Evolutionary conservation across 106 monocot genomes (phyloP), one percentile per base, ranked within the genome.

Genomic region (Phalaenopsis equestris): DNA sequence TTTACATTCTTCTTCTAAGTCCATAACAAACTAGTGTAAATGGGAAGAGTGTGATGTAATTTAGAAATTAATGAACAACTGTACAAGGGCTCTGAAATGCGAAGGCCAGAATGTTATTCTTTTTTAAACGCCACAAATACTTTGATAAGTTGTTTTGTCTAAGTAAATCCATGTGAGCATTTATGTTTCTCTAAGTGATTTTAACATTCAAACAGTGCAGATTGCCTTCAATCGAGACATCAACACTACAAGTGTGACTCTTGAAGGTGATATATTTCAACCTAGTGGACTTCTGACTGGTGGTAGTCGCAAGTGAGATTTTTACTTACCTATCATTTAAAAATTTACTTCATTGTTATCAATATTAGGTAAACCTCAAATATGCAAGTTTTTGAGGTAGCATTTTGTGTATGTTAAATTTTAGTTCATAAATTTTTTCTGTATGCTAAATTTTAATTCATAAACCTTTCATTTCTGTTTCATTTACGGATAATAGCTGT

Each of bases 271-370:
- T 78, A 89, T 89, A 83, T 98, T 91, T 82, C 90, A 92, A 80
- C 98, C 98, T 64, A 89, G 89, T 88, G 98, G 98, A 43, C 89
- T 94, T 86, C 79, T 98, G 56, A 98, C 98, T 79, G 98, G 98
- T 86, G 98, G 98, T 7, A 94, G 94, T 82, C 89, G 90, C 78
- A 92, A 79, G 98, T 92, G 89, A 81, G 84, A 6, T 42, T 78
- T 78, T 56, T 1, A 17, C 41, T 36, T 55, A 39, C 12, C 21
- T 12, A 30, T 19, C 49, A 38, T 56, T 56, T 78, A 56, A 21
- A 43, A 55, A 37, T n/a, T 46, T 14, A 16, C 42, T 45, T 14
- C 18, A 76, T 11, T 49, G n/a, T 48, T 38, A 52, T 76, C 24
- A 48, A 43, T 70, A 9, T 70, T 70, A 70, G 70, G 38, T 70